A percentile compares a stretch with the other conserved stretches of the same genome.
Conservation (phyloP, 352 stramenopile species). For the Globisporangium carolinianum region DNA sequence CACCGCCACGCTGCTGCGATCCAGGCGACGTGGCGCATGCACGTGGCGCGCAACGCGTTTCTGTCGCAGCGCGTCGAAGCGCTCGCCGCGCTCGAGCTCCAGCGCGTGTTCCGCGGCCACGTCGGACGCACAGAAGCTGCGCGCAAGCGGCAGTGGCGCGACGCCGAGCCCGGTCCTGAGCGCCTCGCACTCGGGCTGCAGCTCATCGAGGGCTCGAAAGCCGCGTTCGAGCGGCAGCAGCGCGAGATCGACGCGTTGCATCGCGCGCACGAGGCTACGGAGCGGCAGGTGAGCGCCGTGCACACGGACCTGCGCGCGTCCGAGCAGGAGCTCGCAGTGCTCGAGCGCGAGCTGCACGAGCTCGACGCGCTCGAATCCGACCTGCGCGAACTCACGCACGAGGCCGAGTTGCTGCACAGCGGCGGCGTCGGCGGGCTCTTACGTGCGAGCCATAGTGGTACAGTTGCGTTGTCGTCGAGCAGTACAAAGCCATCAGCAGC, state of each 20-base stretch:
- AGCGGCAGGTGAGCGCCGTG: conserved; percentile 85
- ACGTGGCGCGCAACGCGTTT: conserved; percentile 60
- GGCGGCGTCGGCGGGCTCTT: conserved; percentile 50
- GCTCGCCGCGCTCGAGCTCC: conserved; percentile 84
- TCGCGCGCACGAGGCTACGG: conserved; percentile 83
- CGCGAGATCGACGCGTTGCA: conserved; percentile 90
- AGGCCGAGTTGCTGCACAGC: conserved; percentile 79
- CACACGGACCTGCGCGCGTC: conserved; percentile 87
- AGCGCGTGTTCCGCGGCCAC: conserved; percentile 86
- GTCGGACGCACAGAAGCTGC: conserved; percentile 57
- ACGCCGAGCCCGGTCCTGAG: conserved; percentile 82
- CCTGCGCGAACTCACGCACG: conserved; percentile 87
- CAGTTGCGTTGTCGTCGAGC: not conserved
- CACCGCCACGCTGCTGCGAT: conserved; percentile 67
- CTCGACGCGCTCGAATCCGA: conserved; percentile 91
- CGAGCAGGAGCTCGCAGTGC: conserved; percentile 84
- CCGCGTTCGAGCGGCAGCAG: conserved; percentile 89
- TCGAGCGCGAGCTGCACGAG: conserved; percentile 89
- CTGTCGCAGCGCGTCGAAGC: conserved; percentile 51
- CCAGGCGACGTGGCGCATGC: conserved; percentile 88
- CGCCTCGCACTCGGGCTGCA: conserved; percentile 84
- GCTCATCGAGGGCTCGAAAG: conserved; percentile 91
- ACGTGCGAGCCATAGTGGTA: conserved; percentile 11
- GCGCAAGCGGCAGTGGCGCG: conserved; percentile 82
- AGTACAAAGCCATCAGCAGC: conserved; percentile 17